Conservation (phyloP, 1,284 basidiomycete species). For the Trametes hirsuta region DNA sequence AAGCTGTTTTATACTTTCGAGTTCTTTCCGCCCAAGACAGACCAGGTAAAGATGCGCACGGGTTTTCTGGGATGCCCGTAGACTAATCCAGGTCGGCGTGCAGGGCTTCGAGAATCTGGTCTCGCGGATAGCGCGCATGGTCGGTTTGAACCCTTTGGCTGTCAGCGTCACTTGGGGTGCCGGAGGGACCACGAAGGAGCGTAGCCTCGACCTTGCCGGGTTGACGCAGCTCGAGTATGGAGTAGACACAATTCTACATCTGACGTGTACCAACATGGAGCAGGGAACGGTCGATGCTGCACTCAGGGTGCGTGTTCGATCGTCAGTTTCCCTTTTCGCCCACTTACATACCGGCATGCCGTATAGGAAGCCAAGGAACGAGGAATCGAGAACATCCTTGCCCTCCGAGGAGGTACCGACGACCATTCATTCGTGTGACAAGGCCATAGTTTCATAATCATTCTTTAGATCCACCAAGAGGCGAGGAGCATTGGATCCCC, state of each 20-base stretch:
- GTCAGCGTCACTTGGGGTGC: conserved; percentile 96
- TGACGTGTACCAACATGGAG: conserved; percentile 98
- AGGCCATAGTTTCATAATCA: background rate
- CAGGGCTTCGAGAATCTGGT: conserved; percentile 88
- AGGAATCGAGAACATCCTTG: conserved; percentile 91
- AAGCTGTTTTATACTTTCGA: conserved; percentile 87
- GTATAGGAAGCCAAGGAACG: conserved; percentile 75
- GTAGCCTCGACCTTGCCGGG: conserved; percentile 85
- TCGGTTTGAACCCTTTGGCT: conserved; percentile 72
- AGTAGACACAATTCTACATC: conserved; percentile 87
- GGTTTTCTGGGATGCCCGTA: conserved; percentile 21
- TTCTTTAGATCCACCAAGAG: conserved; percentile 82
- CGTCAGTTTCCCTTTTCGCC: background rate
- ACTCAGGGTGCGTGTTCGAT: conserved; percentile 60
- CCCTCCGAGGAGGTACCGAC: conserved; percentile 79
- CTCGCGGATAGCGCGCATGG: conserved; percentile 77
- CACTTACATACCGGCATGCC: background rate
- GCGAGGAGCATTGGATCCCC: conserved; percentile 91
- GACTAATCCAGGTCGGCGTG: conserved; percentile 10
- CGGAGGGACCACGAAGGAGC: conserved; percentile 90
- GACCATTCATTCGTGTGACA: background rate
- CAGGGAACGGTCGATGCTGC: conserved; percentile 86
- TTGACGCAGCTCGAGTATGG: conserved; percentile 72
- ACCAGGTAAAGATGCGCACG: conserved; percentile 56
- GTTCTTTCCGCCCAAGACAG: conserved; percentile 95